These are phyloP conservation scores for Cytospora piceae DNA, from an alignment of 2,329 filamentous ascomycete genomes.

Conservation along the genomic window DNA sequence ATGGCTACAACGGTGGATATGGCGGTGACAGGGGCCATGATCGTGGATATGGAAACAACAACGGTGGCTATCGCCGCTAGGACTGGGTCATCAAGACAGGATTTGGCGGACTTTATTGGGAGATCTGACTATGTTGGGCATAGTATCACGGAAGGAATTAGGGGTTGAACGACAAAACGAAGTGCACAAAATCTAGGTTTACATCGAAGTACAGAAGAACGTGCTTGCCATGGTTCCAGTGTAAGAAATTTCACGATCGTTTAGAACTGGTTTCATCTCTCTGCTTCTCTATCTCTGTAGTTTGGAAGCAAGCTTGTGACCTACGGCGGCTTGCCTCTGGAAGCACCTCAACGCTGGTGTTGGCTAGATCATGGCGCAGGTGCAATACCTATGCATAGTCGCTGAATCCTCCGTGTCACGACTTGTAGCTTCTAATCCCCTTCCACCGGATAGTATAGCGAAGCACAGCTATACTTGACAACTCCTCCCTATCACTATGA, in stretches of 20 bases:
- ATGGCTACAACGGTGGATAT: constrained; percentile 27
- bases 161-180: neutral
- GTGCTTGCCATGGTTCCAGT: neutral
- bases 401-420: no score
- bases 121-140: neutral
- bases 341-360: no score
- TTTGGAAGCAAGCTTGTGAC: no score
- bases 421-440: no score
- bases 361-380: no score
- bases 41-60: constrained; percentile 24
- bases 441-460: no score
- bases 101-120: neutral
- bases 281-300: neutral
- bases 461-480: no score
- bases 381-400: no score
- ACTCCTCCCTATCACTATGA: no score
- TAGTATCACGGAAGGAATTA: neutral
- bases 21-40: constrained; percentile 24
- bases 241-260: neutral
- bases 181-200: neutral
- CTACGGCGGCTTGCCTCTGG: no score
- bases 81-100: neutral
- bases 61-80: constrained; percentile 28
- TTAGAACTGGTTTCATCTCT: neutral
- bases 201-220: neutral